Evolutionary conservation across 352 stramenopile species (phyloP), one percentile per base, ranked within the genome.

Genomic region (Peronospora belbahrii): DNA sequence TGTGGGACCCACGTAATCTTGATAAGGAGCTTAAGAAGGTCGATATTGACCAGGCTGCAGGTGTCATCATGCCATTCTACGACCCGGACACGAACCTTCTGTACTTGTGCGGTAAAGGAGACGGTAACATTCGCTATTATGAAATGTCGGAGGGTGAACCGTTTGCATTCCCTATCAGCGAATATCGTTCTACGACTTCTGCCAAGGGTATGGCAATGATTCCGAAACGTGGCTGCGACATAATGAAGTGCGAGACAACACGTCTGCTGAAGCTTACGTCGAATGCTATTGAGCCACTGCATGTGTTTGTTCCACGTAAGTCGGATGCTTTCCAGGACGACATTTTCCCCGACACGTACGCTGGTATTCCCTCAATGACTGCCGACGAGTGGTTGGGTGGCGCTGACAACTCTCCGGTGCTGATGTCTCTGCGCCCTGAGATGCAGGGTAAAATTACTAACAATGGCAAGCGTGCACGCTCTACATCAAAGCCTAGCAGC

Each of bases 311-410:
- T 48, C 97, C 97, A 30, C 84, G 97, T 52, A 99, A 99, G 74
- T 97, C 88, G 51, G 96, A 99, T 59, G 93, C 91, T 18, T 99
- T 99, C 78, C 97, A 99, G 75, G 91, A 98, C 57, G 97, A 99
- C 67, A 97, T 99, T 63, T 99, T 97, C 76, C 97, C 97, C 14
- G 91, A 98, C 66, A 95, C 85, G 40, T 97, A 95, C 38, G 83
- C 94, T n/a, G 79, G 84, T 38, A 83, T 96, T 48, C 87, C 96
- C 31, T 96, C 96, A 13, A 95, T 98, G 77, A 93, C 76, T 13
- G 94, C 88, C 13, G 92, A 97, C 43, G 91, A 99, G 54, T 99
- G 96, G 96, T 25, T 97, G 27, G 74, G 70, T 23, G 97, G 96
- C 54, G 89, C 85, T 5, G 93, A 97, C 42, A 98, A 98, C 64